Base-by-base conservation (phyloP, 768 basidiomycete genomes). In the Russula emetica region DNA sequence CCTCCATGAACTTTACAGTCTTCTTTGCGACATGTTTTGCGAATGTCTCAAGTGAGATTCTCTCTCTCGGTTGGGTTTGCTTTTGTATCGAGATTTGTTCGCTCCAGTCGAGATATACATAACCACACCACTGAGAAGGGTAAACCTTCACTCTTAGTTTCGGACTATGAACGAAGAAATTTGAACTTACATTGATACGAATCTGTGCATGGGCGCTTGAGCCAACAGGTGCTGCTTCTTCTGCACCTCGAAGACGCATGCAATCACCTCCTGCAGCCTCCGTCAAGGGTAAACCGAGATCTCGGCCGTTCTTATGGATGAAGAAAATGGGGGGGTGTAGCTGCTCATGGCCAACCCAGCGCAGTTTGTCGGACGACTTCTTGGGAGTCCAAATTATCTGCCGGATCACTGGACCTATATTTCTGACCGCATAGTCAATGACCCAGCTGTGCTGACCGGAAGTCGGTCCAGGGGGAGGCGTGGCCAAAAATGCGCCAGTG, bases 291-390 rank as follows among this genome's bases (percentile, higher is more conserved):
- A 65, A 45, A 24, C 64, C 64, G 18, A 61, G 64, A 5, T 7
- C 9, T 51, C 0, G 6, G n/a, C 32, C 49, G 16, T 50, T 9
- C 5, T 22, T 24, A 7, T 51, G 22, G 49, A 52, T 8, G 24
- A 65, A 65, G 22, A 65, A 65, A n/a, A 65, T 57, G 6, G 64
- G 64, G 9, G 60, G 50, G 24, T 20, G 16, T 18, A 65, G 55
- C 44, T 52, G 28, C 8, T 60, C 51, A 16, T 59, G 51, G 32
- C 42, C 26, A 4, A 63, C 56, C 20, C 44, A 50, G 50, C 56
- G 62, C 10, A 36, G 55, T 45, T n/a, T 40, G 30, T 63, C 50
- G 3, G 55, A 22, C 9, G 13, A 10, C n/a, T 38, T 56, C 26
- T 40, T 38, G 20, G 64, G 42, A 24, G 24, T 16, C 54, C 55